These are phyloP conservation scores for Rhizophagus sp. DNA, from an alignment of 192 early-diverging fungal genomes.

Conservation along the genomic window DNA sequence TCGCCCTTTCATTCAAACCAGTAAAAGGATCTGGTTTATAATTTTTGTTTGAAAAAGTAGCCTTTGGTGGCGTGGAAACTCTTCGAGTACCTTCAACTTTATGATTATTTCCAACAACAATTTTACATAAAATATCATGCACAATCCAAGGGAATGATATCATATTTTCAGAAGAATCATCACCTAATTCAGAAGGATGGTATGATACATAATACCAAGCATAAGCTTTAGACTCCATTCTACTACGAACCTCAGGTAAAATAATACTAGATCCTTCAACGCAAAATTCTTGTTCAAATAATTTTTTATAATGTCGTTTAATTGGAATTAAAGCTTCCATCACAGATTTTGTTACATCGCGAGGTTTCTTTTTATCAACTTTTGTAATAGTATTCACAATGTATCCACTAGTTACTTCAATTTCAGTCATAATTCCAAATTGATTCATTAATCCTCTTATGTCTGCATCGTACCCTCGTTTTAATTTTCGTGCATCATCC, in stretches of 20 bases:
- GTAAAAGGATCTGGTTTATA: too few species aligned
- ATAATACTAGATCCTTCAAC: conserved; percentile 30
- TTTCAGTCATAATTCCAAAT: conserved; percentile 53
- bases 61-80: too few species aligned
- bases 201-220: conserved; percentile 79
- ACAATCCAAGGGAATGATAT: conserved; percentile 54
- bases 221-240: conserved; percentile 51
- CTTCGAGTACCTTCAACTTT: neutral
- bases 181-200: conserved; percentile 40
- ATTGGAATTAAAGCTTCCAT: conserved; percentile 40
- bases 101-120: conserved; percentile 33
- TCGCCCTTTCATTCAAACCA: too few species aligned
- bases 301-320: conserved; percentile 39
- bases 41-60: too few species aligned
- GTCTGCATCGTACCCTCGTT: conserved; percentile 52
- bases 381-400: conserved; percentile 37
- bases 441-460: conserved; percentile 65
- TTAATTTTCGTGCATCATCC: conserved; percentile 43
- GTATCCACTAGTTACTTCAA: conserved; percentile 44
- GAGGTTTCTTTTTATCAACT: conserved; percentile 48
- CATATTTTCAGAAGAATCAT: conserved; percentile 36
- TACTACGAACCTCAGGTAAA: neutral
- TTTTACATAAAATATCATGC: conserved; percentile 44
- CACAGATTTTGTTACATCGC: conserved; percentile 55
- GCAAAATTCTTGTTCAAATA: conserved; percentile 51